These are phyloP conservation scores for Penicillium psychrofluorescens DNA, from an alignment of 495 filamentous ascomycete species.

Conservation along the genomic window DNA sequence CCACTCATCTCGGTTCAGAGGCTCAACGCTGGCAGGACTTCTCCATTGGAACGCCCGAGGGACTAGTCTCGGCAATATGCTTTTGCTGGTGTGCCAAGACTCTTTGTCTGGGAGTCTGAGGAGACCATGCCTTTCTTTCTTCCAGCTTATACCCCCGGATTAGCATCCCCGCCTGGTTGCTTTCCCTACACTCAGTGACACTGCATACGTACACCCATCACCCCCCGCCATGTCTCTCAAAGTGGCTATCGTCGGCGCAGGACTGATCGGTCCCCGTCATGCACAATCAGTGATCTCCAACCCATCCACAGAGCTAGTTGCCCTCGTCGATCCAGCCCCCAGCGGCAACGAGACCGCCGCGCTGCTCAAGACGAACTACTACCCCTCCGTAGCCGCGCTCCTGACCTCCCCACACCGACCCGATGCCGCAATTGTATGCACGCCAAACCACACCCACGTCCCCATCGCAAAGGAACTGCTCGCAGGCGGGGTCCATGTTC, in stretches of 20 bases:
- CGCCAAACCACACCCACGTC: conserved; percentile 53
- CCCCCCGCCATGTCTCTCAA: conserved; percentile 19
- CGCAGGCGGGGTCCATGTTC: conserved; percentile 40
- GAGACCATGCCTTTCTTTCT: no score
- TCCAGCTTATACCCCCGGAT: neutral
- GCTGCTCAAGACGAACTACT: conserved; percentile 22
- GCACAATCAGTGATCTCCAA: conserved; percentile 42
- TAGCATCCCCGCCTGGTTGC: neutral
- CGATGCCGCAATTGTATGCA: conserved; percentile 53
- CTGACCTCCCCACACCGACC: conserved; percentile 30
- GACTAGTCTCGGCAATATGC: neutral
- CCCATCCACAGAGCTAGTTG: conserved; percentile 36
- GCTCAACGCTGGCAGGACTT: no score
- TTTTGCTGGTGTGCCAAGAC: no score
- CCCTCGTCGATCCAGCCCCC: conserved; percentile 44
- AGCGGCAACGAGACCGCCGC: conserved; percentile 18
- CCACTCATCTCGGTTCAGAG: neutral
- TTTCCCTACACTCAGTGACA: neutral
- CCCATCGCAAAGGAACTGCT: conserved; percentile 43
- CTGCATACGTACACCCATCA: neutral
- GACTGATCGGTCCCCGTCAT: conserved; percentile 53
- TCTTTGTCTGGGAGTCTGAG: no score
- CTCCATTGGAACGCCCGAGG: neutral
- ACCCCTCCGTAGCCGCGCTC: conserved; percentile 31
- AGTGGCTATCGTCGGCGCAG: conserved; percentile 48